phyloP scores from a whole-genome alignment of 306 rosid genomes.

The Quercus engelmannii region DNA sequence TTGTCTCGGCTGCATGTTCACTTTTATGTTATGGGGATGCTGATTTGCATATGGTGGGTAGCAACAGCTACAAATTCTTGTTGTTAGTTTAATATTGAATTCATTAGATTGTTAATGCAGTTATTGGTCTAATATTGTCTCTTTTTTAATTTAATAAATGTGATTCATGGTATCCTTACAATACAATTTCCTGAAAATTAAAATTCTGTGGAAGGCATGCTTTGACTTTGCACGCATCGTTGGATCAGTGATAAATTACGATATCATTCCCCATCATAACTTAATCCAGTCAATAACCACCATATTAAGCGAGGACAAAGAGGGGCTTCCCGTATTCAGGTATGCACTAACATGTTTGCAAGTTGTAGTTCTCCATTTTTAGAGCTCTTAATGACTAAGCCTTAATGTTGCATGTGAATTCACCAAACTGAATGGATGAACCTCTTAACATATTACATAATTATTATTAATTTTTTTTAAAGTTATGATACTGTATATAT shows the following conservation, averaged over 20 bases:
- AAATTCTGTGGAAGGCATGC: conserved; percentile 68
- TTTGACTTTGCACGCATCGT: conserved; percentile 68
- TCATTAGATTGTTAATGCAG: conserved; percentile 17
- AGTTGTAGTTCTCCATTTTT: background rate
- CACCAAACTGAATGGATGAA: background rate
- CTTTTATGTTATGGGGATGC: conserved; percentile 80
- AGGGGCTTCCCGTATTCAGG: conserved; percentile 92
- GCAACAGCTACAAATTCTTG: conserved; percentile 6
- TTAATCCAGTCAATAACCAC: conserved; percentile 60
- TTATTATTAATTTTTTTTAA: background rate
- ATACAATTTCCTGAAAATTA: conserved; percentile 30
- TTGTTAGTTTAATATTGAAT: background rate
- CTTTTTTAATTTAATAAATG: background rate
- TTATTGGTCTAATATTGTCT: conserved; percentile 1
- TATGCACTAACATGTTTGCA: conserved; percentile 27
- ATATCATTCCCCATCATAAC: conserved; percentile 65
- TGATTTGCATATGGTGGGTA: conserved; percentile 80
- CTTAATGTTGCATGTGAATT: conserved; percentile 9
- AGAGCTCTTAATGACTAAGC: background rate
- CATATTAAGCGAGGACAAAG: conserved; percentile 70
- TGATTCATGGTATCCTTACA: background rate
- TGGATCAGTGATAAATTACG: conserved; percentile 54
- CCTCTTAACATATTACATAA: background rate
- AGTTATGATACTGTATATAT: background rate
- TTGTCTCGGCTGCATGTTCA: conserved; percentile 69